Conservation (phyloP, 108 stramenopile species). For the Chaetoceros tenuissimus region DNA sequence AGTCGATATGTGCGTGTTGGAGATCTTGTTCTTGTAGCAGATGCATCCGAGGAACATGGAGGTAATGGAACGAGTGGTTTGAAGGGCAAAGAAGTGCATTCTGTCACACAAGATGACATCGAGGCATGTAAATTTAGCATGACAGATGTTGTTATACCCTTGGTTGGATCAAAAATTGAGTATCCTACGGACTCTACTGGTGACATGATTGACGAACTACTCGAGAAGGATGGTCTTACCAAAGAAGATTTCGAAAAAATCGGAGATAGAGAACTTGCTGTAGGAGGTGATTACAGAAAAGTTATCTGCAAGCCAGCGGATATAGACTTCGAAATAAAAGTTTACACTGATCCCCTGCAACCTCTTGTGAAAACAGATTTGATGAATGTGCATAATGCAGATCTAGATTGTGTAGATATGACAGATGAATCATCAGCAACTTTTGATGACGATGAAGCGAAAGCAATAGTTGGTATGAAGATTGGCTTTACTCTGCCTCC, state of each 20-base stretch:
- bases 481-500: slow-evolving; percentile 83
- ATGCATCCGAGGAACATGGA: slow-evolving; percentile 19
- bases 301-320: slow-evolving; percentile 61
- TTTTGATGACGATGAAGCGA: slow-evolving; percentile 5
- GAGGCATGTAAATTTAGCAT: slow-evolving; percentile 37
- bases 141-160: slow-evolving; percentile 77
- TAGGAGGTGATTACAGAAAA: slow-evolving; percentile 80
- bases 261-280: slow-evolving; percentile 37
- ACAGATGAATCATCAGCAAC: slow-evolving; percentile 5
- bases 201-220: slow-evolving; percentile 34
- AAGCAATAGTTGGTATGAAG: slow-evolving; percentile 52
- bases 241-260: slow-evolving; percentile 36
- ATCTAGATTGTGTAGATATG: slow-evolving; percentile 21
- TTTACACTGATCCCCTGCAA: slow-evolving; percentile 68
- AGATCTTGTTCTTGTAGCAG: slow-evolving; percentile 56
- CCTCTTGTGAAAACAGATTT: slow-evolving; percentile 76
- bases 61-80: slow-evolving; percentile 32
- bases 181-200: slow-evolving; percentile 51
- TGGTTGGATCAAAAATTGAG: slow-evolving; percentile 60
- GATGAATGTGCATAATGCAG: slow-evolving; percentile 46
- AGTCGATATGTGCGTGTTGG: slow-evolving; percentile 41
- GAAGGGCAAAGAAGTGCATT: slow-evolving; percentile 41
- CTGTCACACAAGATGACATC: slow-evolving; percentile 58
- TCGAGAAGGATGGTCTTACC: slow-evolving; percentile 38
- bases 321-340: slow-evolving; percentile 45